phyloP scores from a whole-genome alignment of 805 yeast species.

The Wickerhamiella kurtzmanii region DNA sequence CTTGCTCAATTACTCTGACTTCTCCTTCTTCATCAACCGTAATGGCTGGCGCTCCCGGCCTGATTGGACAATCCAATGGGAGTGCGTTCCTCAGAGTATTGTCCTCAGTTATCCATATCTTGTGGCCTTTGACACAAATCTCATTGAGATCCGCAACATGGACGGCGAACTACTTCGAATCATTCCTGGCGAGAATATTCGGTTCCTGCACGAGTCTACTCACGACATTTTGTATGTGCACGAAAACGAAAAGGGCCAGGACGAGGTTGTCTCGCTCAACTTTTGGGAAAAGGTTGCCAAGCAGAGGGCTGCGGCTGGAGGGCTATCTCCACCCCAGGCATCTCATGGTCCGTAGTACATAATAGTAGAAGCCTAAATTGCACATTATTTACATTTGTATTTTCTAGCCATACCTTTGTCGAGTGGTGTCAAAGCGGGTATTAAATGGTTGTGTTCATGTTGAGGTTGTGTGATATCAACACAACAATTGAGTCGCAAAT shows the following conservation, averaged over 20 bases:
- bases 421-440: no score
- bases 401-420: no score
- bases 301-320: neutral
- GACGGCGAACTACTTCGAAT: conserved; percentile 75
- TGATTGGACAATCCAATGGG: conserved; percentile 93
- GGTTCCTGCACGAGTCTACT: conserved; percentile 77
- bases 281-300: conserved; percentile 44
- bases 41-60: conserved; percentile 95
- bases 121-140: conserved; percentile 76
- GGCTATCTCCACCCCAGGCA: neutral
- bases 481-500: no score
- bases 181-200: conserved; percentile 82
- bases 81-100: conserved; percentile 84
- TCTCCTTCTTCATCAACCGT: conserved; percentile 84
- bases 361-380: no score
- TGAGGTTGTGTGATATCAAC: no score
- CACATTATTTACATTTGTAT: no score
- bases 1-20: conserved; percentile 76
- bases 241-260: conserved; percentile 80
- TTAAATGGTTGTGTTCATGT: no score
- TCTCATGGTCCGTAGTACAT: no score
- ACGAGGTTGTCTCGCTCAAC: conserved; percentile 82
- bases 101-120: conserved; percentile 91
- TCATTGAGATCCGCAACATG: conserved; percentile 85
- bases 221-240: conserved; percentile 89